Conservation (phyloP, 441 rosid genomes). For the Erysimum pusillum region DNA sequence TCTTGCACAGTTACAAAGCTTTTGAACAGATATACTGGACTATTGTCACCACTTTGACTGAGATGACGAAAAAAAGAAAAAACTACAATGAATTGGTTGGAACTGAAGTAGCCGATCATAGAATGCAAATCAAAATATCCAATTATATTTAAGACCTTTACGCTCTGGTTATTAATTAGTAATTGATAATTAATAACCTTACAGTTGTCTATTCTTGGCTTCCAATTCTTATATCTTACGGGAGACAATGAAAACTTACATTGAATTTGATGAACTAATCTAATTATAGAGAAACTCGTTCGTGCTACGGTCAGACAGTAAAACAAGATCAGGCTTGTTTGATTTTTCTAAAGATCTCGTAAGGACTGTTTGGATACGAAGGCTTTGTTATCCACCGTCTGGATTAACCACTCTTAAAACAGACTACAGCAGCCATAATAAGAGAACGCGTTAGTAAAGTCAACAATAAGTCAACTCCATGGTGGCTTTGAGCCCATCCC, state of each 20-base stretch:
- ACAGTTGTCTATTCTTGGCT: background rate
- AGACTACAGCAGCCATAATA: conserved; percentile 53
- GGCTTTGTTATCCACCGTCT: conserved; percentile 33
- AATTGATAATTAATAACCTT: too few relatives aligned
- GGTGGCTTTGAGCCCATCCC: conserved; percentile 24
- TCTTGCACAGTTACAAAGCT: background rate
- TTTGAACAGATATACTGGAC: background rate
- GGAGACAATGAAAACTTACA: background rate
- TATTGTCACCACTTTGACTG: too few relatives aligned
- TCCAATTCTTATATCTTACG: background rate
- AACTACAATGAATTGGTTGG: background rate
- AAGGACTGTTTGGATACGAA: conserved; percentile 34
- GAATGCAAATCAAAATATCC: too few relatives aligned
- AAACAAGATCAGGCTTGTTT: background rate
- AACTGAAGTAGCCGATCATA: too few relatives aligned
- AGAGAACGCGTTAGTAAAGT: conserved; percentile 66
- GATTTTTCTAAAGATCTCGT: background rate
- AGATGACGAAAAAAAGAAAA: background rate
- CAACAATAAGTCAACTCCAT: conserved; percentile 53
- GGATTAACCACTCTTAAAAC: background rate
- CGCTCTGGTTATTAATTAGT: too few relatives aligned
- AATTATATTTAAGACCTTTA: too few relatives aligned
- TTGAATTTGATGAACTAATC: background rate
- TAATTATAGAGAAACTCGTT: too few relatives aligned
- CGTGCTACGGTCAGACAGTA: background rate